phyloP scores from a whole-genome alignment of 2,329 filamentous ascomycete genomes.

The Orbilia javanica region DNA sequence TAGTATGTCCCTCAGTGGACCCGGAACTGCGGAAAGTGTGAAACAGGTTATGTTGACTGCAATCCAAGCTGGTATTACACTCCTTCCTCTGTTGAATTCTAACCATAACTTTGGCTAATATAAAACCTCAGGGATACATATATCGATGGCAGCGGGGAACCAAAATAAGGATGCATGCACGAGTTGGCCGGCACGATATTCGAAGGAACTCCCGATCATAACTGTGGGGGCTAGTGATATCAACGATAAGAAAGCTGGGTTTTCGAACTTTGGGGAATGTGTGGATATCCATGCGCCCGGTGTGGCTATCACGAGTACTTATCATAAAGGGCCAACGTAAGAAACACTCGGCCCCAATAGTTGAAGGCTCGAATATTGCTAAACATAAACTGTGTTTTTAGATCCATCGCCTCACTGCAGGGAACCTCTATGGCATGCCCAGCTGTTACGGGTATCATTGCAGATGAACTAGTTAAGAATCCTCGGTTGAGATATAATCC shows the following conservation, averaged over 20 bases:
- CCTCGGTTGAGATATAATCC: slow-evolving; percentile 54
- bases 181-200: slow-evolving; percentile 64
- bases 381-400: not conserved
- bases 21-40: slow-evolving; percentile 50
- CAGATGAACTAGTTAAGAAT: slow-evolving; percentile 57
- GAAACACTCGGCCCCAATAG: too few species aligned
- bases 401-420: slow-evolving; percentile 68
- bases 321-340: slow-evolving; percentile 67
- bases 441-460: slow-evolving; percentile 63
- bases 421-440: slow-evolving; percentile 78
- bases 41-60: not conserved
- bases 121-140: slow-evolving; percentile 62
- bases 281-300: slow-evolving; percentile 73
- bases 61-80: not conserved
- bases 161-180: slow-evolving; percentile 60
- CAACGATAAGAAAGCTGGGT: slow-evolving; percentile 64
- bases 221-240: slow-evolving; percentile 66
- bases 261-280: slow-evolving; percentile 68
- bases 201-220: slow-evolving; percentile 64
- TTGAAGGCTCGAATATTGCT: not conserved
- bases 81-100: not conserved
- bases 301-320: slow-evolving; percentile 69
- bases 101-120: not conserved
- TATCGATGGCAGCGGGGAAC: slow-evolving; percentile 66
- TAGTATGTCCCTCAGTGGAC: slow-evolving; percentile 72